Evolutionary conservation across 1,139 yeast genomes (phyloP).

Genomic region (Yamadazyma friedrichii): DNA sequence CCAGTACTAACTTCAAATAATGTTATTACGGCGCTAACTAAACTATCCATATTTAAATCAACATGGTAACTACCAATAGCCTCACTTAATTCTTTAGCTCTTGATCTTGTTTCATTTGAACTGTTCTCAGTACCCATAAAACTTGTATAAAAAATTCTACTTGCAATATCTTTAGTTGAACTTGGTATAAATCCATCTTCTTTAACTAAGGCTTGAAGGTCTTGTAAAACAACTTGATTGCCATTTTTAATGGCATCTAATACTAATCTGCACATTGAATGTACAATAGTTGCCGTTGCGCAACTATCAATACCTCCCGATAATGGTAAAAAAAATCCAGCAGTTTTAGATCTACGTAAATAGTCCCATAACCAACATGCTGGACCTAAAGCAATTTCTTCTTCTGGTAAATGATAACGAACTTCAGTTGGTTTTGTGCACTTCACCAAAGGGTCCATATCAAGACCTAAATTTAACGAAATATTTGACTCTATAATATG

Average conservation of each 20-base stretch:
- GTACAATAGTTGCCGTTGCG: conserved; percentile 93
- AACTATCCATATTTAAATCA: conserved; percentile 85
- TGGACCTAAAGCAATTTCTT: conserved; percentile 96
- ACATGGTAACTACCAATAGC: conserved; percentile 87
- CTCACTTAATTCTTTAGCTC: conserved; percentile 78
- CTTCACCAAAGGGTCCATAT: conserved; percentile 55
- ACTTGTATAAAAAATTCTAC: conserved; percentile 77
- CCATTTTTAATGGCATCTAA: conserved; percentile 64
- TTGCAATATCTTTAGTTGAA: conserved; percentile 74
- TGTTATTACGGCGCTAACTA: conserved; percentile 70
- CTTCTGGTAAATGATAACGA: conserved; percentile 79
- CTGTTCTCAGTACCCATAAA: conserved; percentile 97
- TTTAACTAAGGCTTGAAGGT: conserved; percentile 63
- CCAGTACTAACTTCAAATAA: conserved; percentile 91
- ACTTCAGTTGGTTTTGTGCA: conserved; percentile 58
- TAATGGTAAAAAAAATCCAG: conserved; percentile 88
- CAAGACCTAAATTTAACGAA: conserved; percentile 57
- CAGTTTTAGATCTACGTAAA: conserved; percentile 81
- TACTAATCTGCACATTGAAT: conserved; percentile 89
- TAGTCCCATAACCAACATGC: conserved; percentile 99
- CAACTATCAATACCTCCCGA: conserved; percentile 98
- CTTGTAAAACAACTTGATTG: conserved; percentile 70
- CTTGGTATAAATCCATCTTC: conserved; percentile 51
- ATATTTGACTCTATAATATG: conserved; percentile 60
- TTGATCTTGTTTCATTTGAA: conserved; percentile 74